Percentiles rank a stretch among this genome's conserved stretches.
phyloP scores from a whole-genome alignment of 2,329 filamentous ascomycete genomes.

The Xylariaceae sp. region DNA sequence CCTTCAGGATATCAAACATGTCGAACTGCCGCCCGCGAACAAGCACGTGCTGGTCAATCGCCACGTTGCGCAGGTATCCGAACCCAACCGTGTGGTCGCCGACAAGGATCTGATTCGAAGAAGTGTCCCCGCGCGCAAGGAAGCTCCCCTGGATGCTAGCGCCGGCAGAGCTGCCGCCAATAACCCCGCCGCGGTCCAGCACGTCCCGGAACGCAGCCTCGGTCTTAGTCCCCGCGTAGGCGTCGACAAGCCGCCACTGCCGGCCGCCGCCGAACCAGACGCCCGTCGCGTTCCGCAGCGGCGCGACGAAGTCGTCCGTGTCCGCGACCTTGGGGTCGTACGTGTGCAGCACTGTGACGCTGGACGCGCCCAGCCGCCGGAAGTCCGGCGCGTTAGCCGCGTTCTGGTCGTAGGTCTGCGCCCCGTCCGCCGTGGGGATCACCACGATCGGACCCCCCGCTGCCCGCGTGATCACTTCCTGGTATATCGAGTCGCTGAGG shows the following conservation, averaged over 20 bases:
- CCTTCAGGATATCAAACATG: conserved; percentile 34
- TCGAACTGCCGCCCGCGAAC: conserved; percentile 33
- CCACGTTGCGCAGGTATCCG: conserved; percentile 30
- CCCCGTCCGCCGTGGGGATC: conserved; percentile 32
- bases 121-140: conserved; percentile 33
- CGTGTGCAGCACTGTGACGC: conserved; percentile 33
- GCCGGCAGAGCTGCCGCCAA: conserved; percentile 32
- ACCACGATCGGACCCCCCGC: conserved; percentile 32
- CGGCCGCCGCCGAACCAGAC: conserved; percentile 35
- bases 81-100: conserved; percentile 34
- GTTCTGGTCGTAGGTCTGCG: conserved; percentile 28
- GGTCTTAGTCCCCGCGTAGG: conserved; percentile 33
- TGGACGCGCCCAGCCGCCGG: conserved; percentile 28
- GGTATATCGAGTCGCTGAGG: conserved; percentile 32
- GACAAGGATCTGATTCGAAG: conserved; percentile 31
- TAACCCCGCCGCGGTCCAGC: conserved; percentile 28
- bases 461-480: conserved; percentile 31
- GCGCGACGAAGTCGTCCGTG: conserved; percentile 32
- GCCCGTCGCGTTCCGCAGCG: conserved; percentile 25
- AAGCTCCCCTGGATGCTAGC: conserved; percentile 34
- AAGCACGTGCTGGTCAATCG: conserved; percentile 35
- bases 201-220: conserved; percentile 31
- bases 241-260: conserved; percentile 34
- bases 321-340: conserved; percentile 31
- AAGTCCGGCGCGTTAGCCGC: conserved; percentile 27